Conservation (phyloP, 129 eudicot genomes). For the Pittosporum tobira region DNA sequence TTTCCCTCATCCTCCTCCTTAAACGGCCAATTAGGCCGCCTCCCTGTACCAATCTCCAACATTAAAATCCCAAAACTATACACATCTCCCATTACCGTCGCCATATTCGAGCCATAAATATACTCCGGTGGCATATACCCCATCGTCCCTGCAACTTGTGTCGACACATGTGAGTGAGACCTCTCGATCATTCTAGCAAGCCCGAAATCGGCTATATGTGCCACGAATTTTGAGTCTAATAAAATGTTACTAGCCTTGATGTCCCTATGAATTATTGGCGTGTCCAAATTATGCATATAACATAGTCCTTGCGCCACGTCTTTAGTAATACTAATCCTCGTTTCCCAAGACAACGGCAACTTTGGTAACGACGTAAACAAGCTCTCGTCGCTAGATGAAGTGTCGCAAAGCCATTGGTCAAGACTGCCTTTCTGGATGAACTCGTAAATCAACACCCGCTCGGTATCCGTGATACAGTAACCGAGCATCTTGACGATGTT, state of each 20-base stretch:
- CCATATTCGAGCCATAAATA: conserved; percentile 38
- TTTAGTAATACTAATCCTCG: conserved; percentile 36
- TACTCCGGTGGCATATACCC: conserved; percentile 98
- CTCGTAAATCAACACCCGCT: conserved; percentile 74
- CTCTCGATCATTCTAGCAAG: conserved; percentile 53
- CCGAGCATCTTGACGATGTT: conserved; percentile 69
- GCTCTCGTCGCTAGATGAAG: conserved; percentile 19
- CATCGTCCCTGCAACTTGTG: conserved; percentile 94
- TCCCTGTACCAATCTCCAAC: conserved; percentile 53
- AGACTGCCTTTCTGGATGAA: conserved; percentile 66
- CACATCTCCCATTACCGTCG: conserved; percentile 61
- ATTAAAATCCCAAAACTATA: conserved; percentile 78
- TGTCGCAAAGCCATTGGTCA: conserved; percentile 80
- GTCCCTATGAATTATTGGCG: conserved; percentile 71
- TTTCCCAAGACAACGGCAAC: conserved; percentile 53
- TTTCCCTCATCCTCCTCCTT: conserved; percentile 28
- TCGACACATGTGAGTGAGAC: conserved; percentile 66
- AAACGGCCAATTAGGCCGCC: conserved; percentile 65
- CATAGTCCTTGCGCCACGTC: conserved; percentile 68
- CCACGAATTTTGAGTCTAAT: conserved; percentile 48
- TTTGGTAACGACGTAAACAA: neutral
- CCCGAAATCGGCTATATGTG: conserved; percentile 94
- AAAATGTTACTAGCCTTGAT: conserved; percentile 82
- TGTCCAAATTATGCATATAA: conserved; percentile 58
- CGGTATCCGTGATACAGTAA: conserved; percentile 46